phyloP scores from a whole-genome alignment of 1,284 basidiomycete species.

The Tetrapyrgos nigripes region DNA sequence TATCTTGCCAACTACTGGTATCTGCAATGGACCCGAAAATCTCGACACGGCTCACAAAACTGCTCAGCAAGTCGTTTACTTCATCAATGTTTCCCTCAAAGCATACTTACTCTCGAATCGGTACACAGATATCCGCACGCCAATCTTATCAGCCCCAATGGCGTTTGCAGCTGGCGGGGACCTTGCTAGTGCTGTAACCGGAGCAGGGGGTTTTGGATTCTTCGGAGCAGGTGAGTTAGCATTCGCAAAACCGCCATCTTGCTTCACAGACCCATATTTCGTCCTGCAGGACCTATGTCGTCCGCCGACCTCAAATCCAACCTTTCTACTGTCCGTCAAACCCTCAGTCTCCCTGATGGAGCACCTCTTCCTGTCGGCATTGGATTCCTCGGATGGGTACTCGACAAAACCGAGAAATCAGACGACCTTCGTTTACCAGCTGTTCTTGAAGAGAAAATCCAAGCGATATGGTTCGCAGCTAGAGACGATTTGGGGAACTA shows the following conservation, averaged over 20 bases:
- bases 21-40: too few relatives aligned
- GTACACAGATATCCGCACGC: constrained; percentile 9
- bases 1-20: too few relatives aligned
- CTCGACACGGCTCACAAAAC: too few relatives aligned
- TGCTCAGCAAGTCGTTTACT: too few relatives aligned
- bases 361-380: constrained; percentile 19
- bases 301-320: constrained; percentile 1
- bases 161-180: neutral
- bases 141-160: constrained; percentile 15
- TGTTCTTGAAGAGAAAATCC: constrained; percentile 14
- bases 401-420: constrained; percentile 13
- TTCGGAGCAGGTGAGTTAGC: constrained; percentile 12
- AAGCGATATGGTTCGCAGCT: constrained; percentile 25
- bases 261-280: too few relatives aligned
- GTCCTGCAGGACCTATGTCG: too few relatives aligned
- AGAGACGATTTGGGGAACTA: constrained; percentile 21
- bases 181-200: constrained; percentile 9
- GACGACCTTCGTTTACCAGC: constrained; percentile 16
- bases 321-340: constrained; percentile 1
- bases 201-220: constrained; percentile 14
- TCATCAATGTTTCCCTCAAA: too few relatives aligned
- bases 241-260: too few relatives aligned
- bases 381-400: constrained; percentile 24
- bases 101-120: too few relatives aligned
- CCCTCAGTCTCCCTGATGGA: neutral